Evolutionary conservation across 1,139 yeast species (phyloP), one percentile per base, ranked within the genome.

Genomic region (Geotrichum carabidarum): DNA sequence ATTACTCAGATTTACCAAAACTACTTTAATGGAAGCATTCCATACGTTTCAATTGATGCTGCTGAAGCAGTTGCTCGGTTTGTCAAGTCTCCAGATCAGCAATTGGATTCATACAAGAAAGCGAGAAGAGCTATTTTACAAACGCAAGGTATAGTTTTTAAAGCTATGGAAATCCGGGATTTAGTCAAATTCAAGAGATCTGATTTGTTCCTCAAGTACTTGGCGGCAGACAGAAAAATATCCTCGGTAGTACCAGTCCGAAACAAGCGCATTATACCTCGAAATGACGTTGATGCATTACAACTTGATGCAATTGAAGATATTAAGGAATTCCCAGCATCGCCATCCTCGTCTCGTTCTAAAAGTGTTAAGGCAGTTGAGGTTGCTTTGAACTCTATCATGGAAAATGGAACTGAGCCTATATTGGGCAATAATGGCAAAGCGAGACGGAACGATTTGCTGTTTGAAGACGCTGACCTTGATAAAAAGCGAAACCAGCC

Each of bases 321-420:
- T 43, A 3, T 22, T 3, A 15, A 12, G 15, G 55, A 51, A 22
- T 43, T 42, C 8, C 41, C 43, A 17, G 11, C 35, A 11, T 31
- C 17, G 7, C 37, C 37, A 32, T 38, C 40, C 9, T n/a, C 40
- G 8, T 37, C 63, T 79, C 42, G 76, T 81, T 31, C 37, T 6
- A 51, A 57, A 8, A 57, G 59, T 7, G 54, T 63, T 9, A 58
- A 57, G 12, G 91, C 89, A 0, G 85, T 86, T 18, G 90, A 85
- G 64, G 82, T 80, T 63, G 93, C 88, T 1, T 76, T 86, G 58
- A 78, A 79, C 18, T 81, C 83, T 59, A 84, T 86, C 50, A 81
- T 84, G 70, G 65, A 62, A 44, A 51, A 55, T 17, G 30, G 30
- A 2, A 15, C 31, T 14, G 32, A 11, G 1, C 18, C 36, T 12